Evolutionary conservation across 1,284 basidiomycete species (phyloP).

Genomic region (Austroboletus sp.): DNA sequence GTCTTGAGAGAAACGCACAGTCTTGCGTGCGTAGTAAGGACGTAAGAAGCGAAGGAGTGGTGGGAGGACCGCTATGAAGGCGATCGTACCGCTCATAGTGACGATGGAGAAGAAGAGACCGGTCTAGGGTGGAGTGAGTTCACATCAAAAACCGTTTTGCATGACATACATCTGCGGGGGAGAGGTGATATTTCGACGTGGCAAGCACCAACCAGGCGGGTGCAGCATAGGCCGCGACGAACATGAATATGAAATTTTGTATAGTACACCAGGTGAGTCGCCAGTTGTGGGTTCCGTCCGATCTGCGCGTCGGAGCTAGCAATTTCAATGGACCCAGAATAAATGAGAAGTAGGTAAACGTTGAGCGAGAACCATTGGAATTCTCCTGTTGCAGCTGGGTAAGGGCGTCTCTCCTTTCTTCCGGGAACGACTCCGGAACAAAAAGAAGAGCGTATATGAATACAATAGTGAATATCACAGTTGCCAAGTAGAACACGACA

Average conservation of each 20-base stretch:
- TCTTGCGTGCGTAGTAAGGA: constrained; percentile 3
- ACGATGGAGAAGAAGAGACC: constrained; percentile 17
- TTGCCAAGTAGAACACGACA: constrained; percentile 25
- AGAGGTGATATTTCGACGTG: constrained; percentile 21
- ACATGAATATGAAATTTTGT: constrained; percentile 22
- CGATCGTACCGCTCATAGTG: not conserved
- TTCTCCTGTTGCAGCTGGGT: not conserved
- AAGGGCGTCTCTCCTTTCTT: constrained; percentile 25
- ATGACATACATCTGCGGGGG: constrained; percentile 20
- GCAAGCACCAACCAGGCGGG: constrained; percentile 25
- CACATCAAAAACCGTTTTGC: not conserved
- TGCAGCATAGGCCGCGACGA: constrained; percentile 17
- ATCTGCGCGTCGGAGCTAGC: constrained; percentile 20
- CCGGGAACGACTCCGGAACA: constrained; percentile 31
- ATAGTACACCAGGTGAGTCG: constrained; percentile 26
- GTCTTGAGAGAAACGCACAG: not conserved
- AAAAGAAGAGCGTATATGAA: constrained; percentile 22
- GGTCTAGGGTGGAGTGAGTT: constrained; percentile 17
- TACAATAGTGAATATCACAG: constrained; percentile 12
- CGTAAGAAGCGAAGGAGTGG: not conserved
- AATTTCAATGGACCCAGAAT: constrained; percentile 25
- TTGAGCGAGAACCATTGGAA: not conserved
- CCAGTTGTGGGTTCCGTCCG: constrained; percentile 27
- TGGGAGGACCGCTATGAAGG: not conserved
- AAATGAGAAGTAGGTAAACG: not conserved